Evolutionary conservation across 345 rosid genomes (phyloP), one percentile per base, ranked within the genome.

Genomic region (Corchorus olitorius): DNA sequence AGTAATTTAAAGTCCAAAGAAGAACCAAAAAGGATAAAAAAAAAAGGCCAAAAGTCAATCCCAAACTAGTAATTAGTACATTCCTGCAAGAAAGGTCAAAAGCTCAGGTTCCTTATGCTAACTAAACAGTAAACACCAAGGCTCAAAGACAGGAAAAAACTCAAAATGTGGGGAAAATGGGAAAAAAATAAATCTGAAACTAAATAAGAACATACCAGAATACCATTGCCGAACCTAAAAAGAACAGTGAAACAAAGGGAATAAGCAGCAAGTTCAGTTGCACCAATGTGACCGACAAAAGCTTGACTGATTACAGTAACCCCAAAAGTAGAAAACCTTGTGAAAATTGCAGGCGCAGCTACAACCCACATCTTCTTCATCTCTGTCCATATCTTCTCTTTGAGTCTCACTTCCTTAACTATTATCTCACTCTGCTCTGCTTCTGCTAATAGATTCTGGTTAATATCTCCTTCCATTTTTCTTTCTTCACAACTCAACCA

Each of bases 271-370:
- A 91, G 85, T 70, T 93, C 86, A 0, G 80, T 82, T 0, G 92
- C 35, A 35, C 98, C 92, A 72, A 91, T 81, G 71, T 90, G 98
- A 0, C 98, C 98, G 8, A 90, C 74, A 62, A 90, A 93, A 3
- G 90, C 93, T 75, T 90, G 97, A 61, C 80, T 91, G 75, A 91
- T 75, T 2, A 91, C 68, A 35, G 76, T 76, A 10, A 86, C 75
- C 8, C 94, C 97, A 3, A 87, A 90, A 13, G 92, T 87, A 3
- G 97, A 90, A 67, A 90, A 83, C 65, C 89, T 82, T 0, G 93
- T 87, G 83, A 93, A 90, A 74, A 89, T 90, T 7, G 97, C 97
- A 14, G 97, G 98, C 0, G 79, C 97, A 4, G 94, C 94, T 2
- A 93, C 89, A 13, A 73, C 52, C 98, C 97, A 91, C 59, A 89